Percentiles rank a stretch among this genome's conserved stretches.
These are phyloP conservation scores for Mycogone perniciosa DNA, from an alignment of 2,329 filamentous ascomycete species.

Conservation along the genomic window DNA sequence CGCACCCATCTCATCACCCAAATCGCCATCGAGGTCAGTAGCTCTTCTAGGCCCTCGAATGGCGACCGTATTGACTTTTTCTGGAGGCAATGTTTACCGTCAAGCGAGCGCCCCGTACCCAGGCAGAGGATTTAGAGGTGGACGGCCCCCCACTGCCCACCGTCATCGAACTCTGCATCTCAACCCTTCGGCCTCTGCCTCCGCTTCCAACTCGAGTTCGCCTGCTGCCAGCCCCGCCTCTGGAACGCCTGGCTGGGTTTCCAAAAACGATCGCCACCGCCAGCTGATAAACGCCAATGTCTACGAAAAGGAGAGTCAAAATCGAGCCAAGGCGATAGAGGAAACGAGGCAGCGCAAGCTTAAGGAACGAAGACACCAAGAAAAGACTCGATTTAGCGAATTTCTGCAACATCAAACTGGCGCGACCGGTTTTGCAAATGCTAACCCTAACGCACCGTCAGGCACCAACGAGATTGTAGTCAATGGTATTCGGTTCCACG, in stretches of 20 bases:
- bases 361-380: conserved; percentile 45
- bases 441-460: conserved; percentile 22
- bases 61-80: conserved; percentile 8
- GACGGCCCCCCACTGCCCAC: conserved; percentile 31
- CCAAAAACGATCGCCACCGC: conserved; percentile 67
- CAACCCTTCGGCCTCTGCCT: conserved; percentile 37
- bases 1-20: conserved; percentile 20
- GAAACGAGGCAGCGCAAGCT: conserved; percentile 57
- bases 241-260: conserved; percentile 50
- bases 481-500: conserved; percentile 65
- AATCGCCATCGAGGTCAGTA: conserved; percentile 32
- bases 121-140: conserved; percentile 29
- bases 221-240: conserved; percentile 29
- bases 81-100: conserved; percentile 28
- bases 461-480: conserved; percentile 57
- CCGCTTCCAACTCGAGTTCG: conserved; percentile 31
- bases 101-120: conserved; percentile 29
- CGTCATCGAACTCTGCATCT: conserved; percentile 57
- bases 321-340: conserved; percentile 64
- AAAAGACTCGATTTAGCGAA: conserved; percentile 50
- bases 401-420: conserved; percentile 27
- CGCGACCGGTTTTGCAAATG: conserved; percentile 18
- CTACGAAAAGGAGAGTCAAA: conserved; percentile 67
- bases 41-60: not conserved
- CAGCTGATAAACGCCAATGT: conserved; percentile 77